Percentiles rank a stretch among this genome's conserved stretches.
These are phyloP conservation scores for Lagenaria siceraria DNA, from an alignment of 306 rosid genomes.

Conservation along the genomic window DNA sequence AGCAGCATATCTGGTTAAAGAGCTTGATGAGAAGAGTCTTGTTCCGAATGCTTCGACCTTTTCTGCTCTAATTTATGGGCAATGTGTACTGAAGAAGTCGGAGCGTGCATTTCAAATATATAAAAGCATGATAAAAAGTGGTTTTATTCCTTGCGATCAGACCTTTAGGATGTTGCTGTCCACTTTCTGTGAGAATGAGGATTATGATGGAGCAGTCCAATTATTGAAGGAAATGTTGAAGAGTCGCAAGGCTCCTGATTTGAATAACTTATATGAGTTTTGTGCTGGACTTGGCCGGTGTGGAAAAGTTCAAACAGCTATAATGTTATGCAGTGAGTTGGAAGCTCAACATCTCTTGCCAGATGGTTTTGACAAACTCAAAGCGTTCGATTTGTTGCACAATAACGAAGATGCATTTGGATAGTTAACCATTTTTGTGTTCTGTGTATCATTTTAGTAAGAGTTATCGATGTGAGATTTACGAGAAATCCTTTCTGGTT, in stretches of 20 bases:
- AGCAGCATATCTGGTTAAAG: constrained; percentile 57
- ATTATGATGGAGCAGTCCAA: constrained; percentile 64
- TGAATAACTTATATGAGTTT: constrained; percentile 32
- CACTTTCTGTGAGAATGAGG: constrained; percentile 44
- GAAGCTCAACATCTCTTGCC: constrained; percentile 18
- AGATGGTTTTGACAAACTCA: constrained; percentile 11
- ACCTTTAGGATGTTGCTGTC: constrained; percentile 43
- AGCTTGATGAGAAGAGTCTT: constrained; percentile 48
- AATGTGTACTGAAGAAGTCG: constrained; percentile 44
- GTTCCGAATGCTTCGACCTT: constrained; percentile 62
- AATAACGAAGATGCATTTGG: neutral
- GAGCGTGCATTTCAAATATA: constrained; percentile 57
- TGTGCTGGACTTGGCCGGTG: constrained; percentile 34
- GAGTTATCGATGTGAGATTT: neutral
- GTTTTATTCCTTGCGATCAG: constrained; percentile 38
- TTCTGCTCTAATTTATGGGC: constrained; percentile 61
- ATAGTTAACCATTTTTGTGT: neutral
- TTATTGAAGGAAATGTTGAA: constrained; percentile 53
- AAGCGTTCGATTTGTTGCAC: neutral
- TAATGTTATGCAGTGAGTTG: constrained; percentile 20
- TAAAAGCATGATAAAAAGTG: constrained; percentile 63
- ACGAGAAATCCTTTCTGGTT: neutral
- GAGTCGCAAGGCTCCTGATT: constrained; percentile 38
- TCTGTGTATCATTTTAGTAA: neutral
- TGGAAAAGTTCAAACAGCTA: constrained; percentile 33